These are phyloP conservation scores for Xylariales sp. DNA, from an alignment of 2,329 filamentous ascomycete species.

Conservation along the genomic window DNA sequence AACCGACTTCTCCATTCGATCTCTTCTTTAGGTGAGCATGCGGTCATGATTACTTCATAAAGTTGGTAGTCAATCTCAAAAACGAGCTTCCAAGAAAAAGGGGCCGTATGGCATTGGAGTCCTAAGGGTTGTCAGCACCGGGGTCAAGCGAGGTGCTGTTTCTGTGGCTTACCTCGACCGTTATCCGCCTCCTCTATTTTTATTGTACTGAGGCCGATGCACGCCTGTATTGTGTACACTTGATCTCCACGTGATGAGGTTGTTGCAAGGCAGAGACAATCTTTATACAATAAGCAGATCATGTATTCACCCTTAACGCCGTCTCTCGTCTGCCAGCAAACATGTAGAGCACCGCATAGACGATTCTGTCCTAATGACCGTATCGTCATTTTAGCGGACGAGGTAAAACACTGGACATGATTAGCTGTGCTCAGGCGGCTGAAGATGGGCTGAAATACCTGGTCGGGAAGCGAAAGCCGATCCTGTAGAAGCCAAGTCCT, in stretches of 20 bases:
- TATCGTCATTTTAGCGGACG: conserved; percentile 56
- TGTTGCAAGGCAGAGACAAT: conserved; percentile 72
- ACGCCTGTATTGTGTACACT: conserved; percentile 70
- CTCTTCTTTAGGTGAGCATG: conserved; percentile 78
- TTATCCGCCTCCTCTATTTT: conserved; percentile 72
- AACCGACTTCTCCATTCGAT: conserved; percentile 74
- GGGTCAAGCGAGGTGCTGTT: no score
- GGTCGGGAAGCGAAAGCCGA: conserved; percentile 68
- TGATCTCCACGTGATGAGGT: conserved; percentile 59
- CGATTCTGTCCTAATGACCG: conserved; percentile 75
- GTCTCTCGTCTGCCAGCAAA: conserved; percentile 72
- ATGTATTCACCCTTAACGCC: conserved; percentile 74
- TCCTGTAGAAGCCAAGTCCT: conserved; percentile 85
- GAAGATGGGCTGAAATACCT: no score
- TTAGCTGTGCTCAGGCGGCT: no score
- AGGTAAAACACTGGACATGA: background rate
- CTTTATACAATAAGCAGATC: conserved; percentile 78
- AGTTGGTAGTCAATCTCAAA: conserved; percentile 75
- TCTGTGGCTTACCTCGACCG: conserved; percentile 57
- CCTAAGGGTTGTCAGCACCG: conserved; percentile 48
- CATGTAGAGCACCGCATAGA: conserved; percentile 78
- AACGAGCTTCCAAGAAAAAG: conserved; percentile 86
- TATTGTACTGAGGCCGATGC: conserved; percentile 62
- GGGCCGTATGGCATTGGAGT: conserved; percentile 79
- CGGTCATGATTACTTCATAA: conserved; percentile 83